These are phyloP conservation scores for Trypanosoma rangeli DNA, from an alignment of 208 protist species.

Conservation along the genomic window DNA sequence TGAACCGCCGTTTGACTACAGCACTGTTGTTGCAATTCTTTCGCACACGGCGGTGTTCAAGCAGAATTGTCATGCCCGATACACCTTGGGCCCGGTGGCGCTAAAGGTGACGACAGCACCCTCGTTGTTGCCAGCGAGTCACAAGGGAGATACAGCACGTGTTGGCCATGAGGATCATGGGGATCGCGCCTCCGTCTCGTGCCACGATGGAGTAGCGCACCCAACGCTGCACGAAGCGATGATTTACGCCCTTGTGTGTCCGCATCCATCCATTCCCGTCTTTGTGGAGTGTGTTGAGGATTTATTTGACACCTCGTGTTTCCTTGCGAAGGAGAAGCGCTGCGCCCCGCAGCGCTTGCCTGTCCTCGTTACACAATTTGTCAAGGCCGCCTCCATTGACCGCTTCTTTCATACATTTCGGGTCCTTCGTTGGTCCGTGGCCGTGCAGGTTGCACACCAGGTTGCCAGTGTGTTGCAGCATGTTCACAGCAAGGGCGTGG, in stretches of 20 bases:
- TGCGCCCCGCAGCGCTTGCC: conserved; percentile 12
- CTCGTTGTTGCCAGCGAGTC: background rate
- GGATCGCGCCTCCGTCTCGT: background rate
- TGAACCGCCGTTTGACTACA: conserved; percentile 18
- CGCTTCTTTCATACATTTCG: conserved; percentile 34
- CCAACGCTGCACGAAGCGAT: conserved; percentile 18
- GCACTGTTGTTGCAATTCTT: conserved; percentile 4
- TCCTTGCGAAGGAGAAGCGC: conserved; percentile 9
- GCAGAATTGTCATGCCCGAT: conserved; percentile 10
- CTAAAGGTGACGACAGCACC: conserved; percentile 23
- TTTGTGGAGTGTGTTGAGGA: conserved; percentile 36
- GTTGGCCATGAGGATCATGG: background rate
- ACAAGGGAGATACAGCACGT: background rate
- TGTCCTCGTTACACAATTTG: conserved; percentile 36
- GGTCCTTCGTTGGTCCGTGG: conserved; percentile 29
- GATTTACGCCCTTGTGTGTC: conserved; percentile 24
- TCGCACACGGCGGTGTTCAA: conserved; percentile 20
- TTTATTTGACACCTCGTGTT: conserved; percentile 19
- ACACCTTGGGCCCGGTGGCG: conserved; percentile 27
- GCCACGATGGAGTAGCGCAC: background rate
- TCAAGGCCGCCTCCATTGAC: conserved; percentile 31
- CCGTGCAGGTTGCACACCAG: conserved; percentile 15
- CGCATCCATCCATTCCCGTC: conserved; percentile 31
- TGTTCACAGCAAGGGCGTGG: conserved; percentile 33
- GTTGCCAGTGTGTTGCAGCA: conserved; percentile 24